A percentile compares a stretch with the other conserved stretches of the same genome.
These are phyloP conservation scores for Orychophragmus violaceus DNA, from an alignment of 345 rosid species.

Conservation along the genomic window DNA sequence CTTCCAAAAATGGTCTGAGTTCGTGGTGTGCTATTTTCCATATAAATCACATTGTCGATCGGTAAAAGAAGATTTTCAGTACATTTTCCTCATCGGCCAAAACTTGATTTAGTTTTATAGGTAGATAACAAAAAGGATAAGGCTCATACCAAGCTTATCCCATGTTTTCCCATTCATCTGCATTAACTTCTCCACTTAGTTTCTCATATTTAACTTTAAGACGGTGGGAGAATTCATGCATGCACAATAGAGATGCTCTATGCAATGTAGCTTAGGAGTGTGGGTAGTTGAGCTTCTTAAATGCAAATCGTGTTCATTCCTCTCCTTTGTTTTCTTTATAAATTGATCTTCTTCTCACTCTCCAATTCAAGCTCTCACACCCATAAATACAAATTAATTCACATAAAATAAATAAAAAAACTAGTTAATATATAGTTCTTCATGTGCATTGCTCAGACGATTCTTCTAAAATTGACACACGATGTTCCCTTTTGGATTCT, in stretches of 20 bases:
- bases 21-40: too few relatives aligned
- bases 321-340: not conserved
- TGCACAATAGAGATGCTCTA: constrained; percentile 19
- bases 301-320: constrained; percentile 10
- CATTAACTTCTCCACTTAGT: constrained; percentile 19
- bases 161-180: not conserved
- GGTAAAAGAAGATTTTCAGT: too few relatives aligned
- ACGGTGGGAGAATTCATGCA: constrained; percentile 26
- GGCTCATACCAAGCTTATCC: constrained; percentile 9
- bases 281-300: constrained; percentile 24
- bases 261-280: constrained; percentile 13
- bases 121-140: too few relatives aligned
- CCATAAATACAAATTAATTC: not conserved
- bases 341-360: constrained; percentile 4
- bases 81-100: too few relatives aligned
- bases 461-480: constrained; percentile 12
- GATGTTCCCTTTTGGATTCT: constrained; percentile 27
- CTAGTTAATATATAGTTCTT: too few relatives aligned
- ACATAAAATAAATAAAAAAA: not conserved
- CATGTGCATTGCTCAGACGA: constrained; percentile 19
- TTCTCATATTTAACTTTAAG: not conserved
- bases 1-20: too few relatives aligned
- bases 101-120: too few relatives aligned
- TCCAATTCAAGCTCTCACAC: constrained; percentile 10
- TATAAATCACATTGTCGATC: too few relatives aligned